These are phyloP conservation scores for Colletotrichum echinochloae DNA, from an alignment of 2,329 filamentous ascomycete genomes.

Conservation along the genomic window DNA sequence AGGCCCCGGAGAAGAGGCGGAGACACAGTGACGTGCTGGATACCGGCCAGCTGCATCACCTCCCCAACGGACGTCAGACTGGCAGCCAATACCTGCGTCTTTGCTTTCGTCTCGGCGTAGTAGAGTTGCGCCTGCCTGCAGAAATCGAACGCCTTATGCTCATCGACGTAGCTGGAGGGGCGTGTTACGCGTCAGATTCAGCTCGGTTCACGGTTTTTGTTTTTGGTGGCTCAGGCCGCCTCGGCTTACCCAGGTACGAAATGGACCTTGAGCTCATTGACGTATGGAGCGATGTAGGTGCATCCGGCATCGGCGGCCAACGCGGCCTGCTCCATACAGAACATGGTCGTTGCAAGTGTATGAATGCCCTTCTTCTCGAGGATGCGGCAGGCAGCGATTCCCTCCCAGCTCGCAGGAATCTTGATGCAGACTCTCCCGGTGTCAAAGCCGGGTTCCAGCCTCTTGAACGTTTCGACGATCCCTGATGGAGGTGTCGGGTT, in stretches of 20 bases:
- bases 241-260: constrained; percentile 61
- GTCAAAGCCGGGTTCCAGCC: constrained; percentile 58
- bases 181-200: neutral
- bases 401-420: constrained; percentile 73
- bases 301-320: constrained; percentile 69
- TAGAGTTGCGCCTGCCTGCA: constrained; percentile 65
- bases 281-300: constrained; percentile 73
- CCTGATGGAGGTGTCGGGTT: constrained; percentile 53
- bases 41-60: constrained; percentile 68
- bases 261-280: constrained; percentile 74
- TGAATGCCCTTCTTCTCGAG: constrained; percentile 66
- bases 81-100: constrained; percentile 66
- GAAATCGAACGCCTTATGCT: constrained; percentile 62
- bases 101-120: constrained; percentile 55
- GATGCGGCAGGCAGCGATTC: constrained; percentile 67
- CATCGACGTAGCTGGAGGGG: constrained; percentile 58
- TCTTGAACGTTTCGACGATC: constrained; percentile 61
- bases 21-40: constrained; percentile 69
- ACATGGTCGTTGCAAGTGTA: constrained; percentile 73
- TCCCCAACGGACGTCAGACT: constrained; percentile 69
- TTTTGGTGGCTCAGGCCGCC: neutral
- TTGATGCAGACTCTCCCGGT: constrained; percentile 69
- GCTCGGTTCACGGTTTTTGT: neutral
- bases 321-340: constrained; percentile 70
- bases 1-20: constrained; percentile 63